Base-by-base conservation (phyloP, 2,329 filamentous ascomycete genomes). In the Trichoderma koningii region DNA sequence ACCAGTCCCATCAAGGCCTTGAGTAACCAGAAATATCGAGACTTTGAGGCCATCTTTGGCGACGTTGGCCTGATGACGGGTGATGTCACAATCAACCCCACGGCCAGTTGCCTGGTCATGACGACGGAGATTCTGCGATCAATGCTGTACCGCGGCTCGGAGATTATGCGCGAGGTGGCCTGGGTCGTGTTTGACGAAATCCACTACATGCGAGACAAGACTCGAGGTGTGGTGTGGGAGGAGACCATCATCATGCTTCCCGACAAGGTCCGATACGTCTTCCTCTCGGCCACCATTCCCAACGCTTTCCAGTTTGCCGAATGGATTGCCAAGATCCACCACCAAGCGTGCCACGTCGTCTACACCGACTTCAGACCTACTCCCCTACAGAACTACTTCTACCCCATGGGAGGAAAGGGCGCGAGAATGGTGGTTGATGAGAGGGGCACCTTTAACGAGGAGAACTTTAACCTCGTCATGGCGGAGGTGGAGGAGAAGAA, bases 181-280 rank as follows among this genome's bases (percentile, higher is more conserved):
- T 99, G 95, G 95, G 96, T 99, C 1, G 83, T 99, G 2, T 99
- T 99, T 72, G 95, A 99, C 78, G 95, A 99, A 78, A 96, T 99
- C 68, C 95, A 99, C 78, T 99, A 99, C 79, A 89, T 99, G 87
- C 88, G 95, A 73, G 95, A 99, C 78, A 96, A 96, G 78, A 85
- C 87, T 57, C 86, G 95, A 78, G 95, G 95, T 81, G 95, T 99
- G 0, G 95, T 99, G 2, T 99, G 95, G 95, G 95, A 99, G 77
- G 95, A 99, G 81, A 98, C 95, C 45, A 98, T 99, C 74, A 99
- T 99, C 73, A 84, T 99, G 70, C 83, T 99, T 34, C 95, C 95
- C 4, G 95, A 99, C 82, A 98, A 99, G 84, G 96, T 99, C 70
- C 91, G 93, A 80, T 99, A 98, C 74, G 96, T 99, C 64, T 99